Base-by-base conservation (phyloP, 257 asterid genomes). In the Solanum bukasovii region DNA sequence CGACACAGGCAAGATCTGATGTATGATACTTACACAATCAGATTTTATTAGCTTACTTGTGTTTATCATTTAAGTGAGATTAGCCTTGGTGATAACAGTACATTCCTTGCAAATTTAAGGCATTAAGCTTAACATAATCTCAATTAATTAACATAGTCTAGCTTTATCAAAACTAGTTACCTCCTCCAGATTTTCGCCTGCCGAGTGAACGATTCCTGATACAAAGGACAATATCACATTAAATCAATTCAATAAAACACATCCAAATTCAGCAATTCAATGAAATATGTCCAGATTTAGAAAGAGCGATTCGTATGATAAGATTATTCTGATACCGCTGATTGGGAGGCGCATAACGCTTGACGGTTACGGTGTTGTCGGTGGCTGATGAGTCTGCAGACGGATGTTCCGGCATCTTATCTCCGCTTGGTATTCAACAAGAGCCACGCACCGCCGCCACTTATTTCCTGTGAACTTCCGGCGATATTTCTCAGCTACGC, bases 121-220 rank as follows among this genome's bases (percentile, higher is more conserved):
- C 42, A 29, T 27, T 81, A 46, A 79, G 86, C 44, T 82, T 31
- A 49, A 82, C 21, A 29, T 31, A 49, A 31, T 46, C 21, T 49
- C 44, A 82, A 31, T 52, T 49, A 49, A 49, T 46, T 14, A 27
- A 18, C 65, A 56, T 18, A 56, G 10, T 42, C 63, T 42, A 79
- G 65, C 63, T 25, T 20, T 42, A 79, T 79, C 38, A 79, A 46
- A 81, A 63, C 56, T 83, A 84, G 90, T 89, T 86, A 95, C 99
- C 98, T 89, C 96, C 98, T 88, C 98, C 99, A 89, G 98, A 95
- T 92, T 95, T 96, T 88, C 98, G 99, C 93, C 99, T 92, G 70
- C 98, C 98, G 59, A 93, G 94, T 27, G 96, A 90, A 63, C 98
- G 98, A 84, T 93, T 94, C 95, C 99, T 95, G 97, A 90, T 91